These are phyloP conservation scores for Botryotinia globosa DNA, from an alignment of 2,329 filamentous ascomycete genomes.

Conservation along the genomic window DNA sequence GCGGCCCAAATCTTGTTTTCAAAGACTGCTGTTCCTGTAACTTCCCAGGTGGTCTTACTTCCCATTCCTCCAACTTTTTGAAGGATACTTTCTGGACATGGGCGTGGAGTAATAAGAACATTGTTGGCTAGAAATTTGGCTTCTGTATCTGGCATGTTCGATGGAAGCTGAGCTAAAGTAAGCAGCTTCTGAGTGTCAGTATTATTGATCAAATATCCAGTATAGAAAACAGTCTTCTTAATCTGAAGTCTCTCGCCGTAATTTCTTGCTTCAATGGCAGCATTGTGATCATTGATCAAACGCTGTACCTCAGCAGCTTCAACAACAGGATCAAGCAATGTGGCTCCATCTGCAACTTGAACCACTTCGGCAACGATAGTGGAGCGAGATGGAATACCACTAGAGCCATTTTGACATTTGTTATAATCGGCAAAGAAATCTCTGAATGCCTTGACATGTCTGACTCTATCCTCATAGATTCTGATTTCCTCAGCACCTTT, in stretches of 20 bases:
- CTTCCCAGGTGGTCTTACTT: conserved; percentile 78
- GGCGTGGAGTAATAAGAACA: conserved; percentile 82
- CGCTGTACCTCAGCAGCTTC: conserved; percentile 84
- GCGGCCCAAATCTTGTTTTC: conserved; percentile 88
- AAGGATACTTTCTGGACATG: conserved; percentile 68
- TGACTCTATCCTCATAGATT: conserved; percentile 65
- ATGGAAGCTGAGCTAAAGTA: conserved; percentile 63
- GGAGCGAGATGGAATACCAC: conserved; percentile 54
- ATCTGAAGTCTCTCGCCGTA: conserved; percentile 59
- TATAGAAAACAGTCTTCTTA: conserved; percentile 86
- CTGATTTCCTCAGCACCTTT: conserved; percentile 76
- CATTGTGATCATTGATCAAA: conserved; percentile 86
- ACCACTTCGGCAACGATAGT: conserved; percentile 77
- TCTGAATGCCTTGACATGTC: conserved; percentile 76
- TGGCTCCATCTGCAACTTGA: conserved; percentile 75
- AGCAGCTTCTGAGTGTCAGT: conserved; percentile 71
- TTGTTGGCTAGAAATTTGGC: conserved; percentile 83
- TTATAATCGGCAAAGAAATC: conserved; percentile 83
- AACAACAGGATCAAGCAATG: conserved; percentile 69
- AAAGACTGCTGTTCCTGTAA: conserved; percentile 70
- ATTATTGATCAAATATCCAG: conserved; percentile 78
- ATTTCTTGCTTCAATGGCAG: conserved; percentile 46
- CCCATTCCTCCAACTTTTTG: conserved; percentile 86
- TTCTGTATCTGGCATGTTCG: conserved; percentile 62
- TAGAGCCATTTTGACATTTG: conserved; percentile 47